phyloP scores from a whole-genome alignment of 495 filamentous ascomycete genomes.

The Pseudomonodictys pantanalensis region DNA sequence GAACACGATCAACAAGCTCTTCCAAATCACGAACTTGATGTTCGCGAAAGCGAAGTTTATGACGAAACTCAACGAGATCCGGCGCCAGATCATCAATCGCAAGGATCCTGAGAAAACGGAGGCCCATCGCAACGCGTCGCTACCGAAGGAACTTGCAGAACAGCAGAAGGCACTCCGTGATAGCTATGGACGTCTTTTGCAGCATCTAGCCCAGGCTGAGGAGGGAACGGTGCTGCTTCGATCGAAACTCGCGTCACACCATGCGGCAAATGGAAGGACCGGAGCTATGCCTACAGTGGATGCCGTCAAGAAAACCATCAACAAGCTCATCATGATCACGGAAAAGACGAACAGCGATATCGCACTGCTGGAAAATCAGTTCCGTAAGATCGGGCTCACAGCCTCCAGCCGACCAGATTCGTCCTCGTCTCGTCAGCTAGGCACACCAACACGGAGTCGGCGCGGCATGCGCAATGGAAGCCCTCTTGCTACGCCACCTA shows the following conservation, averaged over 20 bases:
- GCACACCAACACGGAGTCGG: constrained; percentile 15
- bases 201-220: constrained; percentile 72
- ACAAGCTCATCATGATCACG: constrained; percentile 87
- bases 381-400: constrained; percentile 60
- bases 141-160: constrained; percentile 74
- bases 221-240: constrained; percentile 77
- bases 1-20: constrained; percentile 61
- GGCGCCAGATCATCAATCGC: constrained; percentile 61
- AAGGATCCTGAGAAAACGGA: constrained; percentile 61
- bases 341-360: constrained; percentile 85
- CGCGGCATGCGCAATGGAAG: constrained; percentile 48
- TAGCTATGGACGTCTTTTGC: constrained; percentile 64
- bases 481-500: constrained; percentile 61
- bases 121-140: constrained; percentile 61
- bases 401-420: constrained; percentile 8
- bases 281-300: constrained; percentile 76
- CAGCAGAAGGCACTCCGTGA: constrained; percentile 81
- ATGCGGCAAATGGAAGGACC: constrained; percentile 37
- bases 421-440: neutral
- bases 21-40: constrained; percentile 57
- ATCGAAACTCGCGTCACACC: constrained; percentile 65
- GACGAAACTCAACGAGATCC: constrained; percentile 68
- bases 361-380: constrained; percentile 80
- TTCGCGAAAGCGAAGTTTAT: constrained; percentile 66
- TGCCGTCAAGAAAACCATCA: constrained; percentile 83